phyloP scores from a whole-genome alignment of 768 basidiomycete genomes.

The Tricholoma bakamatsutake region DNA sequence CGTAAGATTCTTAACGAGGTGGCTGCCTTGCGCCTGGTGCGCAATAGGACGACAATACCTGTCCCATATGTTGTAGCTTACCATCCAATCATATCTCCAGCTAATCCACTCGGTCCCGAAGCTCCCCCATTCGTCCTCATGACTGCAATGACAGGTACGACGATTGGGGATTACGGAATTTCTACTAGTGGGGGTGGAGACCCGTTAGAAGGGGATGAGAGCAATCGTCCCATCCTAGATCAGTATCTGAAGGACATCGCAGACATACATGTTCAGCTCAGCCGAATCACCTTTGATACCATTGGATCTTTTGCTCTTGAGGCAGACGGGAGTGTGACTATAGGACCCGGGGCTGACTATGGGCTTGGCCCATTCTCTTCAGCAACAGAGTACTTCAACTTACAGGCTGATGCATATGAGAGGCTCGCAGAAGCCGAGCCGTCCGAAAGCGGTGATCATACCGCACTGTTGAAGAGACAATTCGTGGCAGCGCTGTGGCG shows the following conservation, averaged over 20 bases:
- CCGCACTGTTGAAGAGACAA: constrained; percentile 27
- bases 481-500: constrained; percentile 36
- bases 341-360: constrained; percentile 37
- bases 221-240: constrained; percentile 29
- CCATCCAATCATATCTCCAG: constrained; percentile 27
- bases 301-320: constrained; percentile 35
- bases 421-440: constrained; percentile 28
- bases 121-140: constrained; percentile 38
- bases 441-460: constrained; percentile 7
- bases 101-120: constrained; percentile 30
- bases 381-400: constrained; percentile 33
- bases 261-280: constrained; percentile 35
- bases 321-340: constrained; percentile 25
- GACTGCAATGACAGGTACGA: constrained; percentile 34
- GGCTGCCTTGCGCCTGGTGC: constrained; percentile 35
- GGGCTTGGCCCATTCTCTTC: constrained; percentile 35
- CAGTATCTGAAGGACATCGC: constrained; percentile 35
- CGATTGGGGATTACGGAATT: constrained; percentile 38
- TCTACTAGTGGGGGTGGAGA: constrained; percentile 22
- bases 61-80: constrained; percentile 33
- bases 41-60: constrained; percentile 34
- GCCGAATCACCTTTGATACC: constrained; percentile 32
- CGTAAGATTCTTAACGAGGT: constrained; percentile 40
- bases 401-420: constrained; percentile 36
- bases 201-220: constrained; percentile 28